Conservation (phyloP, 371 early-diverging fungal genomes). For the Zopfochytrium polystomum region DNA sequence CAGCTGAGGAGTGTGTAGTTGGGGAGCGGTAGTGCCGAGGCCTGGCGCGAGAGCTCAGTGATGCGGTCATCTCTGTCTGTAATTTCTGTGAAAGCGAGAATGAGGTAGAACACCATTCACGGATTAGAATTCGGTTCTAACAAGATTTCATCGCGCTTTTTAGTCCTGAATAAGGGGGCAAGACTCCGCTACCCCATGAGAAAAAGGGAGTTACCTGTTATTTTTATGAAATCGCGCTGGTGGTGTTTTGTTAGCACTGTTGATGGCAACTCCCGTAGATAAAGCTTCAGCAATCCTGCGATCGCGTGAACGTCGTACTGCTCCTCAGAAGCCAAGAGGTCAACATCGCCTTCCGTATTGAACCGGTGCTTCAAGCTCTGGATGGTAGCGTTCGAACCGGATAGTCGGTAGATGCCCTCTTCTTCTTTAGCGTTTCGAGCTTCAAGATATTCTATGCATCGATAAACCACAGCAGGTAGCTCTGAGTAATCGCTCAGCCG, state of each 20-base stretch:
- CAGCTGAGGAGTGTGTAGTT: constrained; percentile 88
- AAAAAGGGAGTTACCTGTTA: constrained; percentile 23
- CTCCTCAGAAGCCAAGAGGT: constrained; percentile 51
- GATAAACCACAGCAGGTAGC: constrained; percentile 86
- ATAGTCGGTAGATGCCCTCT: constrained; percentile 93
- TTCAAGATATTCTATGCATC: constrained; percentile 94
- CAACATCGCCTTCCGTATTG: constrained; percentile 64
- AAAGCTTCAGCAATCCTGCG: constrained; percentile 88
- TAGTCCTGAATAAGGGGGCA: not conserved
- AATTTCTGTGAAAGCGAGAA: constrained; percentile 49
- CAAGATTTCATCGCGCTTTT: too few species aligned
- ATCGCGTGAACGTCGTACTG: constrained; percentile 87
- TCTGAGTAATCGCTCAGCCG: constrained; percentile 66
- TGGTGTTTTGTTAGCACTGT: constrained; percentile 79
- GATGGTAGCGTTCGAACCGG: constrained; percentile 73
- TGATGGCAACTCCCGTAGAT: constrained; percentile 82
- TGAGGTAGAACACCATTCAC: not conserved
- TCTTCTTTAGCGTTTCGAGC: constrained; percentile 69
- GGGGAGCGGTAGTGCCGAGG: constrained; percentile 71
- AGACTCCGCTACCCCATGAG: not conserved
- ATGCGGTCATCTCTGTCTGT: constrained; percentile 68
- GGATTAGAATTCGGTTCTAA: too few species aligned
- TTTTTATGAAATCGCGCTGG: constrained; percentile 71
- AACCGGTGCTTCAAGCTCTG: constrained; percentile 73
- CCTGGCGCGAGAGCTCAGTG: constrained; percentile 71